A percentile compares a stretch with the other conserved stretches of the same genome.
phyloP scores from a whole-genome alignment of 2,329 filamentous ascomycete genomes.

The Alternaria brassicicola region DNA sequence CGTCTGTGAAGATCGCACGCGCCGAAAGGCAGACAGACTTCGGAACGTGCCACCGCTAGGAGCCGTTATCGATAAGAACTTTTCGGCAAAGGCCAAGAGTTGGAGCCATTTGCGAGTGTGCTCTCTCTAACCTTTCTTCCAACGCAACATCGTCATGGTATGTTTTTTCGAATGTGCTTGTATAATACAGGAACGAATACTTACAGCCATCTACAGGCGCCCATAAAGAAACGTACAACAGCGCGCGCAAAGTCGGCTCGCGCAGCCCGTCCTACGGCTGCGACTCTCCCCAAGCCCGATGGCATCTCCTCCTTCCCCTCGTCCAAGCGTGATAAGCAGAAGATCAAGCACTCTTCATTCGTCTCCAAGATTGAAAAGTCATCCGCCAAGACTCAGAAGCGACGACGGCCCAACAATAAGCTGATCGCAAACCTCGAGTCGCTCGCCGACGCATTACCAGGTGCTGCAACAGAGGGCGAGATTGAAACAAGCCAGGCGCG shows the following conservation, averaged over 20 bases:
- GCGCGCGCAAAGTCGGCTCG: constrained; percentile 44
- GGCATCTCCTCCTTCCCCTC: constrained; percentile 63
- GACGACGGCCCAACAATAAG: constrained; percentile 75
- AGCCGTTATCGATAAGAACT: constrained; percentile 24
- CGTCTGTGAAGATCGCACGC: neutral
- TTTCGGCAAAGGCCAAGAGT: neutral
- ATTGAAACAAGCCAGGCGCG: constrained; percentile 60
- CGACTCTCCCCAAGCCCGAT: constrained; percentile 30
- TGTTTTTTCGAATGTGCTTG: neutral
- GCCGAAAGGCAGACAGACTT: neutral
- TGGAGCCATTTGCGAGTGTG: neutral
- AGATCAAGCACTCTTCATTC: constrained; percentile 81
- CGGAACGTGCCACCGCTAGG: neutral
- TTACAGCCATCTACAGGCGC: constrained; percentile 32
- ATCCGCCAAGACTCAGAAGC: constrained; percentile 62
- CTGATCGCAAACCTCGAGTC: constrained; percentile 75
- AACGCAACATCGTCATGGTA: constrained; percentile 18
- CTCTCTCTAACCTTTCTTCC: neutral
- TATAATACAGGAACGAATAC: neutral
- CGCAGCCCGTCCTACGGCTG: constrained; percentile 26
- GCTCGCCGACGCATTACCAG: constrained; percentile 80
- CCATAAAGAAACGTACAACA: constrained; percentile 47
- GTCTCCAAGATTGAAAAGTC: constrained; percentile 75
- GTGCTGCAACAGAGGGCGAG: constrained; percentile 45
- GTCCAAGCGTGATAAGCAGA: constrained; percentile 82